phyloP scores from a whole-genome alignment of 345 rosid species.

The Brassica nigra region DNA sequence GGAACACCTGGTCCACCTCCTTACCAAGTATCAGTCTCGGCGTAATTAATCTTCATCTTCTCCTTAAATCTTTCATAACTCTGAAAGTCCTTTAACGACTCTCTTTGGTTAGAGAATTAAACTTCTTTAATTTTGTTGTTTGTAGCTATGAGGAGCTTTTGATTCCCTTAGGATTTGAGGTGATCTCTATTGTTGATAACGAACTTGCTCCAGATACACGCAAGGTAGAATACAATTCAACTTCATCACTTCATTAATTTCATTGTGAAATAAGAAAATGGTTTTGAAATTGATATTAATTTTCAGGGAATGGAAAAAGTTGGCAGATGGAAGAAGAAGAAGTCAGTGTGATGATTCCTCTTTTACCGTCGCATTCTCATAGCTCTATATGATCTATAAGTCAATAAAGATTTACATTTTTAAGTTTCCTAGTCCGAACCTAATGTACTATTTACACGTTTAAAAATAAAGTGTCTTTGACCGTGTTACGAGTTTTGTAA shows the following conservation, averaged over 20 bases:
- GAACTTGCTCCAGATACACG: slow-evolving; percentile 48
- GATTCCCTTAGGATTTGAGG: slow-evolving; percentile 35
- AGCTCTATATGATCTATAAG: neutral
- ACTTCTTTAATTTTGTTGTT: neutral
- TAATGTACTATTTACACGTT: slow-evolving; percentile 12
- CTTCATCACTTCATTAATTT: slow-evolving; percentile 2
- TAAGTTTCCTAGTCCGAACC: neutral
- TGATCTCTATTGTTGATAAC: slow-evolving; percentile 30
- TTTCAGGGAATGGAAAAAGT: slow-evolving; percentile 75
- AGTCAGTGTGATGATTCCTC: slow-evolving; percentile 1
- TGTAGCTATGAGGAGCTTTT: slow-evolving; percentile 34
- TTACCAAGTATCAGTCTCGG: slow-evolving; percentile 39
- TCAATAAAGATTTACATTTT: neutral
- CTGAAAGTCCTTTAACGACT: neutral
- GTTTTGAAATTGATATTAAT: neutral
- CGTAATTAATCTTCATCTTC: slow-evolving; percentile 43
- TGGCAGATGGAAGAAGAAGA: slow-evolving; percentile 71
- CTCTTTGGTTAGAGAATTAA: neutral
- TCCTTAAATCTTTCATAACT: neutral
- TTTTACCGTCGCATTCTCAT: neutral
- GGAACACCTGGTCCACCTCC: slow-evolving; percentile 17
- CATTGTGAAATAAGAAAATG: neutral
- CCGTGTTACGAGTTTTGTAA: slow-evolving; percentile 1
- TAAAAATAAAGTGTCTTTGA: slow-evolving; percentile 3
- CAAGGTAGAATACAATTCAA: slow-evolving; percentile 46